phyloP scores from a whole-genome alignment of 257 asterid genomes.

The Nicotiana obtusifolia region DNA sequence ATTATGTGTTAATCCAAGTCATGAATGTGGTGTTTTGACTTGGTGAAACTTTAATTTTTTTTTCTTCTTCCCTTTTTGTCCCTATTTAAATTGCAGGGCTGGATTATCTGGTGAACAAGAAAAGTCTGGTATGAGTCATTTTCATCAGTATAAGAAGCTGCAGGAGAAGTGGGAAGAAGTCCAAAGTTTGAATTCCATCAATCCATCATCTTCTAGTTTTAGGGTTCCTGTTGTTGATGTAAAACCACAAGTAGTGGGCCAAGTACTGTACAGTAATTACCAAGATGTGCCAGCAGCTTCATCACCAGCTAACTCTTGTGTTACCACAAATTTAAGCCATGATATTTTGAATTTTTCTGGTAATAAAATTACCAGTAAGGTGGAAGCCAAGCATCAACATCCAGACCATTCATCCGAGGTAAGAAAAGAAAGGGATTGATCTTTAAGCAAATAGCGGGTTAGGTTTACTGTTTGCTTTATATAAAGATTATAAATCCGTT shows the following conservation, averaged over 20 bases:
- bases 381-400: slow-evolving; percentile 31
- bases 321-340: slow-evolving; percentile 41
- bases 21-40: not conserved
- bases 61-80: not conserved
- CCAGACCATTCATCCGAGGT: slow-evolving; percentile 69
- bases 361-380: not conserved
- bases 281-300: slow-evolving; percentile 10
- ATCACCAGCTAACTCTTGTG: slow-evolving; percentile 62
- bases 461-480: too few species aligned
- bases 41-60: not conserved
- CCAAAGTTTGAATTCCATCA: slow-evolving; percentile 32
- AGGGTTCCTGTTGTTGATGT: slow-evolving; percentile 44
- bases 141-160: slow-evolving; percentile 48
- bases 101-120: slow-evolving; percentile 46
- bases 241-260: slow-evolving; percentile 39
- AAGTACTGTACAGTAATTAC: not conserved
- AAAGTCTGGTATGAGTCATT: slow-evolving; percentile 44
- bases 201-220: slow-evolving; percentile 19
- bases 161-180: slow-evolving; percentile 62
- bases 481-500: too few species aligned
- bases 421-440: not conserved
- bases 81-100: slow-evolving; percentile 29
- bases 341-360: slow-evolving; percentile 50
- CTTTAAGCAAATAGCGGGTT: too few species aligned
- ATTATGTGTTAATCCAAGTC: not conserved